Percentiles rank a stretch among this genome's conserved stretches.
Conservation (phyloP, 2,329 filamentous ascomycete species). For the Xylaria sp. region DNA sequence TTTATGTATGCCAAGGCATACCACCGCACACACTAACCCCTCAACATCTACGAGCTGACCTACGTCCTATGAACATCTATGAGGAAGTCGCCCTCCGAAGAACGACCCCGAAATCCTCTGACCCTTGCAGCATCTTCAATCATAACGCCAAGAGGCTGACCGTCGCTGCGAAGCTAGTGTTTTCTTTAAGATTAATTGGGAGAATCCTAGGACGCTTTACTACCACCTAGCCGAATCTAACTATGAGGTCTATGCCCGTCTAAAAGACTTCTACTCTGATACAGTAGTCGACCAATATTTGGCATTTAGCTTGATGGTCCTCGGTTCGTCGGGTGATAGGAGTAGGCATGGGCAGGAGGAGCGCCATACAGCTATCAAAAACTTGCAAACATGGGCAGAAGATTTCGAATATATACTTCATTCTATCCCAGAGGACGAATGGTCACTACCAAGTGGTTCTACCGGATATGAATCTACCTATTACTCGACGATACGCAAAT, state of each 20-base stretch:
- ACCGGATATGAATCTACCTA: constrained; percentile 35
- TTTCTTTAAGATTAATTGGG: constrained; percentile 54
- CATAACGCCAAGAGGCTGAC: constrained; percentile 29
- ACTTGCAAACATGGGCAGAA: constrained; percentile 38
- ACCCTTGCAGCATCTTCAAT: constrained; percentile 22
- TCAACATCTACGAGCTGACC: constrained; percentile 54
- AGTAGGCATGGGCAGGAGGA: constrained; percentile 40
- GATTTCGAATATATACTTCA: constrained; percentile 44
- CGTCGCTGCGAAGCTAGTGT: constrained; percentile 55
- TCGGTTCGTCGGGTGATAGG: constrained; percentile 32
- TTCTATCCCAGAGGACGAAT: constrained; percentile 39
- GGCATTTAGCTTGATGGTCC: constrained; percentile 46
- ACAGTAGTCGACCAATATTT: constrained; percentile 48
- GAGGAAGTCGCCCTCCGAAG: constrained; percentile 50
- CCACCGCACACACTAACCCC: constrained; percentile 58
- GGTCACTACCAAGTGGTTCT: constrained; percentile 29
- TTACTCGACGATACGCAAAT: constrained; percentile 34
- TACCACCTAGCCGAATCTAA: constrained; percentile 49
- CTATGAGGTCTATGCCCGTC: constrained; percentile 43
- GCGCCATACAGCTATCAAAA: constrained; percentile 21
- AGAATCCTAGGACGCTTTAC: constrained; percentile 42
- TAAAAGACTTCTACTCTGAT: constrained; percentile 34
- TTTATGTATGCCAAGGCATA: constrained; percentile 58
- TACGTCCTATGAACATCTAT: constrained; percentile 55
- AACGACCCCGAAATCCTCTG: constrained; percentile 20